Percentiles rank a stretch among this genome's conserved stretches.
phyloP scores from a whole-genome alignment of 202 grass and related monocot genomes.

The Hordeum pubiflorum region DNA sequence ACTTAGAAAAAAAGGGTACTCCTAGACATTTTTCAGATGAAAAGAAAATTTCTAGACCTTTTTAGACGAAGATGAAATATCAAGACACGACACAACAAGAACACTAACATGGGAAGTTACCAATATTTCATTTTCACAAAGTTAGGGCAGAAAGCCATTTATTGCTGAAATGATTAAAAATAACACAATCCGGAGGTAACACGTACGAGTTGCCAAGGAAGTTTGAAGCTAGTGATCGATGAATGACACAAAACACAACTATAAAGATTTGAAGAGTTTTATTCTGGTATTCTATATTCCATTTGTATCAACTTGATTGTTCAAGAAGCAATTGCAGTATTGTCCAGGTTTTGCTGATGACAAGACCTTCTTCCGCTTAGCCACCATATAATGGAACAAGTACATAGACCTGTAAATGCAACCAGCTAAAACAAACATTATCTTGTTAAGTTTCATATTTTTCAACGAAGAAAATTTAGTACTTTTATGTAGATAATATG shows the following conservation, averaged over 20 bases:
- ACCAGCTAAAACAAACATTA: not conserved
- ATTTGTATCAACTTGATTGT: not conserved
- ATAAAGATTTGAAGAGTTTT: not conserved
- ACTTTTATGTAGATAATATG: too few species aligned
- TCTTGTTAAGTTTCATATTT: too few species aligned
- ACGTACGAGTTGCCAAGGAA: not conserved
- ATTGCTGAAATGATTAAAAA: not conserved
- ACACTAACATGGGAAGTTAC: not conserved
- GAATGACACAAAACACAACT: not conserved
- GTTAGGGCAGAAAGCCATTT: too few species aligned
- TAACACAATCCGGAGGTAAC: not conserved
- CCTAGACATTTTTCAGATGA: too few species aligned
- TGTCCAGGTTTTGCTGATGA: slow-evolving; percentile 35
- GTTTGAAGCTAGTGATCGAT: not conserved
- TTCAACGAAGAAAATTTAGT: too few species aligned
- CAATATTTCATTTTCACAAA: not conserved
- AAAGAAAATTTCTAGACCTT: too few species aligned
- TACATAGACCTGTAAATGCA: too few species aligned
- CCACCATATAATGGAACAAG: slow-evolving; percentile 34
- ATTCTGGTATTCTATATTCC: not conserved
- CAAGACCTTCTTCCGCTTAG: slow-evolving; percentile 46
- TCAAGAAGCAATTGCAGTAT: not conserved
- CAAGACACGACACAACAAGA: too few species aligned
- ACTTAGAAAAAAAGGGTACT: too few species aligned
- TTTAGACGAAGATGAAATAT: too few species aligned